phyloP scores from a whole-genome alignment of 1,284 basidiomycete genomes.

The Waitea zeae region DNA sequence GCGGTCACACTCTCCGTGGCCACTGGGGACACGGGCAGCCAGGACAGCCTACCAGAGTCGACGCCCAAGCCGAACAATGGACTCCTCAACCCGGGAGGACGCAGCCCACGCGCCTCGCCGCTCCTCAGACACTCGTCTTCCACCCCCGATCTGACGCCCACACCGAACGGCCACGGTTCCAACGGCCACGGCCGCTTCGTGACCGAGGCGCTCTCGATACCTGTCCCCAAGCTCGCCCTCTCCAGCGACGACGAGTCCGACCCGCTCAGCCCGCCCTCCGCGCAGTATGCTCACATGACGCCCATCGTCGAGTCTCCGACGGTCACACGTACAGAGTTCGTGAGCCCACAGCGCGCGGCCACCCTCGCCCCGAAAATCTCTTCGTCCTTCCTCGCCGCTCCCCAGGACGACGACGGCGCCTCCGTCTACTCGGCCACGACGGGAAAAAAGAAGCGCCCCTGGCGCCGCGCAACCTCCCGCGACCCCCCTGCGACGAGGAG shows the following conservation, averaged over 20 bases:
- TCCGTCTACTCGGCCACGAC: conserved; percentile 20
- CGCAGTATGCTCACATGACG: conserved; percentile 9
- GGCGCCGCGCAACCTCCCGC: conserved; percentile 15
- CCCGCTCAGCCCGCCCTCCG: conserved; percentile 11
- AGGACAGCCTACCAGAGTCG: conserved; percentile 3
- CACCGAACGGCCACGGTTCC: conserved; percentile 4
- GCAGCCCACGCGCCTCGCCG: not conserved
- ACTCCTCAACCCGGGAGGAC: conserved; percentile 13
- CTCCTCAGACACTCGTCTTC: conserved; percentile 9
- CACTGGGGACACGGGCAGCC: not conserved
- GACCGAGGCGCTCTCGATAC: not conserved
- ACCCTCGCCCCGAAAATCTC: conserved; percentile 12
- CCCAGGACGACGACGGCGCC: conserved; percentile 21
- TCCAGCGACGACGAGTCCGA: conserved; percentile 8
- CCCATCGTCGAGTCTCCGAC: conserved; percentile 36
- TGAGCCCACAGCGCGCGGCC: conserved; percentile 6
- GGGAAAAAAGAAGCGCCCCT: conserved; percentile 15
- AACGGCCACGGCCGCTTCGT: not conserved
- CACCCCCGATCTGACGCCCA: not conserved
- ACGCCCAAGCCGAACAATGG: conserved; percentile 9
- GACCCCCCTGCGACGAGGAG: too few relatives aligned
- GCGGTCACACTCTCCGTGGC: conserved; percentile 4
- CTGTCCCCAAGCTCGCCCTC: not conserved
- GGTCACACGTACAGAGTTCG: conserved; percentile 10
- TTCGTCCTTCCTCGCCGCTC: conserved; percentile 8